Evolutionary conservation across 2,329 filamentous ascomycete species (phyloP), one percentile per base, ranked within the genome.

Genomic region (Cordyceps tenuipes): DNA sequence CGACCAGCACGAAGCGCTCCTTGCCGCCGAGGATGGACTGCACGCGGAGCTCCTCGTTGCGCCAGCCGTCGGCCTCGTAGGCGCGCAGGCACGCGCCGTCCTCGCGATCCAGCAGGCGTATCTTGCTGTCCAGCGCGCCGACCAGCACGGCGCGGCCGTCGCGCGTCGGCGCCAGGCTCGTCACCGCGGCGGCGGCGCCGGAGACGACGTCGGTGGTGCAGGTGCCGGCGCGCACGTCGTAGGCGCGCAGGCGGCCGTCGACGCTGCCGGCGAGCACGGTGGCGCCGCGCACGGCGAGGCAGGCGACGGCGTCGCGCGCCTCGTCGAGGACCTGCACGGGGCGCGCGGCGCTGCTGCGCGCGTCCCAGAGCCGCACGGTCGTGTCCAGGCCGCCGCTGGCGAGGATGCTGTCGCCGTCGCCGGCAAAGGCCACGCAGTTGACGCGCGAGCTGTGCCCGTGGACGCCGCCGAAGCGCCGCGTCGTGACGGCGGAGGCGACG

Each of bases 101-200:
- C 53, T 81, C 78, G 29, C 89, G 83, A 73, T 97, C 92, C 80
- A 97, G 88, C 63, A 97, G 76, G 46, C 92, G 80, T 31, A 97
- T 71, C 64, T 83, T 85, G 53, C 84, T 87, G 71, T 96, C 93
- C 63, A 97, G 76, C 49, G 82, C 85, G 15, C 87, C 86, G 3
- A 90, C 87, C 34, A 97, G 75, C 64, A 93, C 70, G 1, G 88
- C 86, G 65, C 87, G 87, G 0, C 85, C 90, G 67, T 93, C 90
- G 57, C 81, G 81, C 2, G 89, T 88, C 54, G 89, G 76, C 47
- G 76, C 76, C 60, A 97, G 71, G 71, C 87, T 91, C 8, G 91
- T 96, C 23, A n/a, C n/a, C n/a, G 96, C 88, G 62, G 78, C 79
- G 1, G 9, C 39, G 12, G 77, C 23, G 23, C 23, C 80, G 57